These are phyloP conservation scores for Dryas octopetala DNA, from an alignment of 306 rosid genomes.

Conservation along the genomic window DNA sequence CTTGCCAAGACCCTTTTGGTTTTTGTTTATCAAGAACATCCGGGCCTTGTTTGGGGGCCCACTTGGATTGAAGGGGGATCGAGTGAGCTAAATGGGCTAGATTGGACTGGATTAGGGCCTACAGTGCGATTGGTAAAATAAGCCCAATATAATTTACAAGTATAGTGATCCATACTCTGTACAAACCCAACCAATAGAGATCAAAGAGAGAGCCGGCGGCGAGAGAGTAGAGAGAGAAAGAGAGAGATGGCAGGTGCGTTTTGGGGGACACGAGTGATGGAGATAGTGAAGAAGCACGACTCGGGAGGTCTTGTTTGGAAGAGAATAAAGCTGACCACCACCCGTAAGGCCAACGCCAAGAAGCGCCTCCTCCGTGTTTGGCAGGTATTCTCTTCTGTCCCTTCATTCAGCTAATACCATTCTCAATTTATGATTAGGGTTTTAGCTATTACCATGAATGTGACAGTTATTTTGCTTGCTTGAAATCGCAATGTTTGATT, in stretches of 20 bases:
- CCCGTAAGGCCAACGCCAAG: conserved; percentile 92
- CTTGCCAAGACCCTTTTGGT: no score
- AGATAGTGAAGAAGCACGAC: conserved; percentile 95
- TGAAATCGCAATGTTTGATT: background rate
- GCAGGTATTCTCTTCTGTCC: conserved; percentile 53
- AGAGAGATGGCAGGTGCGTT: conserved; percentile 64
- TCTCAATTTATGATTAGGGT: conserved; percentile 17
- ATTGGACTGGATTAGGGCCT: no score
- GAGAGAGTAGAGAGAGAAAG: conserved; percentile 5
- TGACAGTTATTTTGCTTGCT: background rate
- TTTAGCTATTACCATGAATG: background rate
- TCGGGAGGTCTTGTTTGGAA: conserved; percentile 91
- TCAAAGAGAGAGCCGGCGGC: background rate
- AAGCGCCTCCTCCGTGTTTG: conserved; percentile 92
- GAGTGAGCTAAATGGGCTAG: no score
- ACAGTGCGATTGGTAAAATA: no score
- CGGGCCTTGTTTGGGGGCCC: no score
- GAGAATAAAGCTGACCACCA: conserved; percentile 85
- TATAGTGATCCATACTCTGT: background rate
- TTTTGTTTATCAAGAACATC: no score
- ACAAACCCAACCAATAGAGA: background rate
- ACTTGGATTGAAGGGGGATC: no score
- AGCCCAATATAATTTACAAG: no score
- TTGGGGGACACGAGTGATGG: conserved; percentile 82
- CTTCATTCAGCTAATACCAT: background rate